Base-by-base conservation (phyloP, 1,139 yeast genomes). In the Yamadazyma membranifaciens region DNA sequence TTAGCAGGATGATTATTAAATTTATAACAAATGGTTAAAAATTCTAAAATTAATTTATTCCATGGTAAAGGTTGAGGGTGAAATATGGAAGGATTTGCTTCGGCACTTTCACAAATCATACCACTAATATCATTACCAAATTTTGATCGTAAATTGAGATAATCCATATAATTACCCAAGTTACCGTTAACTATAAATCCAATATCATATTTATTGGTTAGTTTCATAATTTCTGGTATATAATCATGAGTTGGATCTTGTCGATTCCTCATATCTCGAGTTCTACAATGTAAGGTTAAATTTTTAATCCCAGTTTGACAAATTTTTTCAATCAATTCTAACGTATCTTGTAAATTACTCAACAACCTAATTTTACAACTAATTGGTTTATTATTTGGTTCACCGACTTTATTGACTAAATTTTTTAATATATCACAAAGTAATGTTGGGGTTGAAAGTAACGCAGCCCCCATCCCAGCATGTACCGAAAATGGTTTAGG, bases 381-480 rank as follows among this genome's bases (percentile, higher is more conserved):
- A 45, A 92, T 88, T 22, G 96, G 87, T 51, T 88, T 87, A 16
- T 72, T 64, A 53, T 78, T 63, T 3, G 95, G 95, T 43, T 63
- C 70, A 5, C 98, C 98, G 1, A 92, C 92, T 48, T 88, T 73
- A 17, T 73, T 71, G 1, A 92, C 97, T 40, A 92, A 67, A 11
- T 75, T 74, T 3, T 63, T 62, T 44, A 92, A 65, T 28, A 92
- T 92, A 14, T 74, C 72, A 51, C 83, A 85, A 26, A 92, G 69
- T 36, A 77, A 64, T 36, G 87, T 96, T 0, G 98, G 97, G 0
- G 91, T 87, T 35, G 76, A 69, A 44, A 92, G 69, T 36, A 92
- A 68, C 0, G 96, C 97, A 3, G 98, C 96, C 4, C 98, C 98
- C 98, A 92, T 92, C 1, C 98, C 98, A 0, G 94, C 75, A 60